These are phyloP conservation scores for Candida montana DNA, from an alignment of 805 yeast genomes.

Conservation along the genomic window DNA sequence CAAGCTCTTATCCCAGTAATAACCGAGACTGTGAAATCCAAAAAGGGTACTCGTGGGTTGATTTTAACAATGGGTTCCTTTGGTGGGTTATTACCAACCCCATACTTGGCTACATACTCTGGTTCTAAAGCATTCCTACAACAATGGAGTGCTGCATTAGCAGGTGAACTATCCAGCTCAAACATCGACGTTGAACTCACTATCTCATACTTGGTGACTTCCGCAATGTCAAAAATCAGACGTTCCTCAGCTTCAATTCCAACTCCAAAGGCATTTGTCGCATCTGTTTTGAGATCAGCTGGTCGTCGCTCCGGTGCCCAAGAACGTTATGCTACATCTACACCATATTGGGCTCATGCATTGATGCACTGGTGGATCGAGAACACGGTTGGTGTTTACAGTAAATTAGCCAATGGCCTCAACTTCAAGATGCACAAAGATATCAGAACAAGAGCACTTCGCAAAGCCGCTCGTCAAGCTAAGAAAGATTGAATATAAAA, in stretches of 20 bases:
- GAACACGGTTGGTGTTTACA: conserved; percentile 75
- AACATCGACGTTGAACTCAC: conserved; percentile 83
- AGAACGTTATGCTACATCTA: conserved; percentile 76
- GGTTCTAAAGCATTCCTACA: conserved; percentile 96
- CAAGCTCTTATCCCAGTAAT: conserved; percentile 74
- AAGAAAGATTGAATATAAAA: conserved; percentile 14
- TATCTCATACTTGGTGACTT: conserved; percentile 84
- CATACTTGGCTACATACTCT: conserved; percentile 86
- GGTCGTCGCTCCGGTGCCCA: conserved; percentile 93
- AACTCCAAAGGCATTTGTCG: conserved; percentile 73
- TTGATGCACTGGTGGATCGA: conserved; percentile 80
- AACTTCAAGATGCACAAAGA: conserved; percentile 74
- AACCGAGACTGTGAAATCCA: conserved; percentile 40
- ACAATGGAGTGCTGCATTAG: conserved; percentile 84
- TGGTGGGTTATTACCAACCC: conserved; percentile 91
- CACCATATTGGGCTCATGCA: conserved; percentile 95
- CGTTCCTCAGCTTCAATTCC: conserved; percentile 74
- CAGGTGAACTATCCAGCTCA: conserved; percentile 68
- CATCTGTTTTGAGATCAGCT: conserved; percentile 57
- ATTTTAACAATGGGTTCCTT: conserved; percentile 95
- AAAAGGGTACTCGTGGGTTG: conserved; percentile 54
- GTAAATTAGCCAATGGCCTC: conserved; percentile 59
- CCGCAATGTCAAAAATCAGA: conserved; percentile 92
- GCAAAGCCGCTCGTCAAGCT: conserved; percentile 52
- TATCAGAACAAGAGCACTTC: conserved; percentile 78